phyloP scores from a whole-genome alignment of 768 basidiomycete species.

The Glaciozyma martinii region DNA sequence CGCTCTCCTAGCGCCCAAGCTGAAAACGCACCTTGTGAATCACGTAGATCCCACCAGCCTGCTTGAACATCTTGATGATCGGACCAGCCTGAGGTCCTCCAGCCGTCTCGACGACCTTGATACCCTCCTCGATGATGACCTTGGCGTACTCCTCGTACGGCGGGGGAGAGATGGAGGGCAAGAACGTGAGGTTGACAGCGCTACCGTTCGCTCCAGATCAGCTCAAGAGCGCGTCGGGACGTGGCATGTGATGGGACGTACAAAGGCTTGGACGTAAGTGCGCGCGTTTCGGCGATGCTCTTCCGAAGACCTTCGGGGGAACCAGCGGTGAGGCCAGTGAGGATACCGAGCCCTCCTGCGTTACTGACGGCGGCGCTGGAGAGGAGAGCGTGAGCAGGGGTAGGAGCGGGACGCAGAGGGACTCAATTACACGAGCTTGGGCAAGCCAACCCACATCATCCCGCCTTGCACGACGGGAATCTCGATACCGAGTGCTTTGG shows the following conservation, averaged over 20 bases:
- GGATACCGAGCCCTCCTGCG: slow-evolving; percentile 73
- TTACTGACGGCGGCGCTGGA: slow-evolving; percentile 64
- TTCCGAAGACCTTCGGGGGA: slow-evolving; percentile 66
- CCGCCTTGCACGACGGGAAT: slow-evolving; percentile 55
- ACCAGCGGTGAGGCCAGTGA: slow-evolving; percentile 84
- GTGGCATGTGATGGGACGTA: neutral
- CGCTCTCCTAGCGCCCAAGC: neutral
- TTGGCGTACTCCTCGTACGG: slow-evolving; percentile 78
- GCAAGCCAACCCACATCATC: slow-evolving; percentile 8
- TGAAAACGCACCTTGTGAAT: slow-evolving; percentile 57
- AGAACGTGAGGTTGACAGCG: slow-evolving; percentile 43
- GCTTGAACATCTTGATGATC: slow-evolving; percentile 67
- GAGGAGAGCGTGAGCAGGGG: neutral
- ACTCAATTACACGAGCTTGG: no score
- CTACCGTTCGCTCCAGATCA: neutral
- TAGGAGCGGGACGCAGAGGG: no score
- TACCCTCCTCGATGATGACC: slow-evolving; percentile 57
- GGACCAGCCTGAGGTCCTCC: slow-evolving; percentile 57
- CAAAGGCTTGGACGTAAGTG: slow-evolving; percentile 55
- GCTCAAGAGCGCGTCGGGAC: neutral
- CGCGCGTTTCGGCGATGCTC: slow-evolving; percentile 69
- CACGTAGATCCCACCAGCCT: slow-evolving; percentile 47
- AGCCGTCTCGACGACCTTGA: slow-evolving; percentile 85
- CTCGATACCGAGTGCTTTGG: slow-evolving; percentile 36
- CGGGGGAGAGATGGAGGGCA: slow-evolving; percentile 81